phyloP scores from a whole-genome alignment of 345 rosid species.

The Heritiera fomes region DNA sequence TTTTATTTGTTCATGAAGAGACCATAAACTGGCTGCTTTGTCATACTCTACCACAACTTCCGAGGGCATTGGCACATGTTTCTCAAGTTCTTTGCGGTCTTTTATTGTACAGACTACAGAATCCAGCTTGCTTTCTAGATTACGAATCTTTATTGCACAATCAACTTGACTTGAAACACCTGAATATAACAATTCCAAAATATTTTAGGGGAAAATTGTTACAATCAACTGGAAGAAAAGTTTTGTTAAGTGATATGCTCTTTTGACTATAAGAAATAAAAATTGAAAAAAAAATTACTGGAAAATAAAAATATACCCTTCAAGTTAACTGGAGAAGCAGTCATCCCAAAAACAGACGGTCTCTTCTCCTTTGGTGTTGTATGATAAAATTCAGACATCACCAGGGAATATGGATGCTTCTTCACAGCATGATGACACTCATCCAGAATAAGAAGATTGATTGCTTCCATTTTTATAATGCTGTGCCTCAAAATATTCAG shows the following conservation, averaged over 20 bases:
- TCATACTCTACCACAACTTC: conserved; percentile 93
- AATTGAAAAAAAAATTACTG: conserved; percentile 11
- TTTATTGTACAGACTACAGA: conserved; percentile 84
- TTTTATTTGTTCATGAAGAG: conserved; percentile 89
- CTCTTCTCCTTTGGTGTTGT: conserved; percentile 84
- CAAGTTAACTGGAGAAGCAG: conserved; percentile 97
- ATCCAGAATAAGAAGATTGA: conserved; percentile 87
- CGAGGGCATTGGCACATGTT: conserved; percentile 94
- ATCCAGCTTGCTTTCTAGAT: conserved; percentile 97
- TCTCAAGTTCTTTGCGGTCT: conserved; percentile 96
- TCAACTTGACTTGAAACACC: conserved; percentile 98
- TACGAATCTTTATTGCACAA: conserved; percentile 93
- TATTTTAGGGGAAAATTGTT: not conserved
- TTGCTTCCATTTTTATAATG: conserved; percentile 86
- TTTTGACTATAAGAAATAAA: conserved; percentile 5
- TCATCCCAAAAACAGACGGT: conserved; percentile 97
- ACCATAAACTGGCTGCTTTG: conserved; percentile 94
- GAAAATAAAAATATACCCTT: conserved; percentile 57
- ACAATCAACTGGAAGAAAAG: conserved; percentile 3
- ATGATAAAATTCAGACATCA: conserved; percentile 98
- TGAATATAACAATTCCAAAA: conserved; percentile 28
- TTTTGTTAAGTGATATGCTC: not conserved
- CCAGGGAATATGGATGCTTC: conserved; percentile 97
- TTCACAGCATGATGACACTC: conserved; percentile 99
- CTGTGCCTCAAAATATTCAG: conserved; percentile 96